Percentiles rank a stretch among this genome's conserved stretches.
These are phyloP conservation scores for Microsporum canis DNA, from an alignment of 2,329 filamentous ascomycete species.

Conservation along the genomic window DNA sequence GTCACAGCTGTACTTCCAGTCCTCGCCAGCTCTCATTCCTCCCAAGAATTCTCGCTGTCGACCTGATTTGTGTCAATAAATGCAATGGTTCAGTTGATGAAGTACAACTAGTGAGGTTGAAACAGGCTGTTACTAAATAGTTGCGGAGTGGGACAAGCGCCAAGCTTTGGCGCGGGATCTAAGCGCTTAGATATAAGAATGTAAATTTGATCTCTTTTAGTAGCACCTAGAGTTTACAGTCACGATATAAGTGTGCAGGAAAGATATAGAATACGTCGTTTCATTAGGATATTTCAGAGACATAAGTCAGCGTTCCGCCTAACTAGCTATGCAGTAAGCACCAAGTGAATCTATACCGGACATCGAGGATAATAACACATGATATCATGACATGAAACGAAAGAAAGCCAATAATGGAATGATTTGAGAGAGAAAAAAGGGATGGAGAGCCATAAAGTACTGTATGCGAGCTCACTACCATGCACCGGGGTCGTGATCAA, in stretches of 20 bases:
- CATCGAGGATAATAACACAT: not conserved
- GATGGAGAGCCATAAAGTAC: not conserved
- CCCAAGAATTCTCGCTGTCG: not conserved
- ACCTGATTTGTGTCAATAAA: not conserved
- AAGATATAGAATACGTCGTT: not conserved
- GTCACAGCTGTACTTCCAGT: not conserved
- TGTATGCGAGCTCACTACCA: conserved; percentile 36
- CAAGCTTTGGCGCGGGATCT: not conserved
- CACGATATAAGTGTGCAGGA: not conserved
- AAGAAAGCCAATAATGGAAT: not conserved
- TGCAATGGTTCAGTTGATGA: not conserved
- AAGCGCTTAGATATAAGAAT: not conserved
- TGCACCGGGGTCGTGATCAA: conserved; percentile 73
- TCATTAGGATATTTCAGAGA: not conserved
- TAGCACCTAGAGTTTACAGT: too few species aligned
- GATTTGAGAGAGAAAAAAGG: not conserved
- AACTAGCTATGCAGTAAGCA: not conserved
- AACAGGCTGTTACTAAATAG: not conserved
- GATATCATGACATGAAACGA: not conserved
- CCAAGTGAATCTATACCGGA: not conserved
- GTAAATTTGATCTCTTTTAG: not conserved
- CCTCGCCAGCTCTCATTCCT: not conserved
- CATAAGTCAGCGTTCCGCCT: not conserved
- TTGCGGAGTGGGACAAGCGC: not conserved
- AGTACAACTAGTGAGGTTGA: not conserved